Evolutionary conservation across 2,329 filamentous ascomycete species (phyloP).

Genomic region (Fusarium sp.): DNA sequence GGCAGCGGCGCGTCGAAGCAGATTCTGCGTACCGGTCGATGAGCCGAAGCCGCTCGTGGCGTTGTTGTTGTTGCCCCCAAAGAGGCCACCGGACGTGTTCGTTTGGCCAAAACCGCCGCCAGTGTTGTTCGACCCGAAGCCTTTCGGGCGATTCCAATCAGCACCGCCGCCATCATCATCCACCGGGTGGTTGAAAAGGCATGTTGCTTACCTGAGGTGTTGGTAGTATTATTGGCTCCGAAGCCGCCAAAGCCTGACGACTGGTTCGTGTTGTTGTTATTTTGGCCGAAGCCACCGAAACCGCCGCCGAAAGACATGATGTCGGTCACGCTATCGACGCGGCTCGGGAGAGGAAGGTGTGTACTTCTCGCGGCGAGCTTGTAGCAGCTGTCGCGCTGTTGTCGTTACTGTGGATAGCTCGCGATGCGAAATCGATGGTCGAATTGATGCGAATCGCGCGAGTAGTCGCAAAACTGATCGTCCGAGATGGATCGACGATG

Average conservation of each 20-base stretch:
- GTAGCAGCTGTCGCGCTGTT: conserved; percentile 35
- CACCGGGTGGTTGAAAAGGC: conserved; percentile 19
- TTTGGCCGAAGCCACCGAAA: conserved; percentile 67
- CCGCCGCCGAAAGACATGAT: conserved; percentile 69
- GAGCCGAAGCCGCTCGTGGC: conserved; percentile 53
- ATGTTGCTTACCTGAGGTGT: conserved; percentile 63
- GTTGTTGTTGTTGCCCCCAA: conserved; percentile 56
- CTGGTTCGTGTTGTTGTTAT: conserved; percentile 57
- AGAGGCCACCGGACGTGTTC: conserved; percentile 53
- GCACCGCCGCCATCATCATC: conserved; percentile 38
- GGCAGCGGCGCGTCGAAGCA: conserved; percentile 27
- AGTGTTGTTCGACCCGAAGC: conserved; percentile 50
- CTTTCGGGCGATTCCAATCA: conserved; percentile 46
- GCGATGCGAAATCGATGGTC: conserved; percentile 33
- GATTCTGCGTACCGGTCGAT: conserved; percentile 48
- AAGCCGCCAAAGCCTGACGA: conserved; percentile 69
- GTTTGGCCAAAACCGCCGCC: conserved; percentile 59
- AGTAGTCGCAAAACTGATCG: conserved; percentile 3
- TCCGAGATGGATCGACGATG: conserved; percentile 7
- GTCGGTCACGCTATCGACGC: conserved; percentile 36
- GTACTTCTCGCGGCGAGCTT: conserved; percentile 24
- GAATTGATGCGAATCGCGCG: conserved; percentile 21
- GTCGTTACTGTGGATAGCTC: conserved; percentile 26
- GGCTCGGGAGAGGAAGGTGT: conserved; percentile 31
- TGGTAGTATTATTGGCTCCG: conserved; percentile 55